Base-by-base conservation (phyloP, 495 filamentous ascomycete species). In the Venustampulla echinocandica region DNA sequence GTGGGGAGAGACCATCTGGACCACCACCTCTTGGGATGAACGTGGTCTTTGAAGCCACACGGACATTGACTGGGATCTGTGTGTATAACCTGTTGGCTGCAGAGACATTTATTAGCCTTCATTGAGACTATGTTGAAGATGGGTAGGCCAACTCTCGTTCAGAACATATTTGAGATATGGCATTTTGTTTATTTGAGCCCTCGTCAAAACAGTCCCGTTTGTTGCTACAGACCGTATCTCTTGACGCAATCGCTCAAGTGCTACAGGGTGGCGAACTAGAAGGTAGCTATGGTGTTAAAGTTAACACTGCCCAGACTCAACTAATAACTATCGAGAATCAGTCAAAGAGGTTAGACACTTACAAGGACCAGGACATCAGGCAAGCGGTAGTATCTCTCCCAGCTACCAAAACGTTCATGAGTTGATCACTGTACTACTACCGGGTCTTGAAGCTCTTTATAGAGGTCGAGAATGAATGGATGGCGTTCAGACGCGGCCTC, bases 21-120 rank as follows among this genome's bases (percentile, higher is more conserved):
- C 85, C 85, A n/a, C 84, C 85, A 6, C 85, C 85, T 10, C 62
- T 56, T 0, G 85, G 85, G 0, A 90, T 70, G 1, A 76, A 64
- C 3, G 84, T 87, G 52, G 86, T 80, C 28, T 73, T 73, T 10
- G 69, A 65, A 1, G 82, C 68, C 5, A 68, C 57, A 22, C 82
- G 73, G 39, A 72, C 68, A 57, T 88, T 88, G 34, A 72, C 60
- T 0, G 80, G 73, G 0, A 86, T 75, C 1, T 79, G 72, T 1
- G 81, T 79, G 54, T 80, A 76, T 18, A 89, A 69, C 0, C 79
- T 66, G 73, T 47, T 1, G 71, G 62, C 33, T 35, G 4, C 33
- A 35, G 5, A 6, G 27, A 30, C 6, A 30, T 13, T 7, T 7
- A 13, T 30, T 13, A 30, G 27, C 13, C 7, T 30, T 6, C 13